Evolutionary conservation across 768 basidiomycete species (phyloP).

Genomic region (Rhizopogon rudus): DNA sequence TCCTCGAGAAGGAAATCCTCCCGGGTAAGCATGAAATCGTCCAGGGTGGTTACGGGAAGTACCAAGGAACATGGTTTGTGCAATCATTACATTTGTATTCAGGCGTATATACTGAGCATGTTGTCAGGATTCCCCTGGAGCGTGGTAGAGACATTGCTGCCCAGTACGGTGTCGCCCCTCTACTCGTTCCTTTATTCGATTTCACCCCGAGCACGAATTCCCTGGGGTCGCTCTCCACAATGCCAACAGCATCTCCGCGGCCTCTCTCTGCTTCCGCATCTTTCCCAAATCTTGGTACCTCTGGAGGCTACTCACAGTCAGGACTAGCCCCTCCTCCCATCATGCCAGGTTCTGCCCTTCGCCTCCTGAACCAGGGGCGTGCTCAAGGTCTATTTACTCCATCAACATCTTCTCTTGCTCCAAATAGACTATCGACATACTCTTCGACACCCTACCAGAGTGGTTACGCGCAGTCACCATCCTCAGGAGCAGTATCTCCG

Average conservation of each 20-base stretch:
- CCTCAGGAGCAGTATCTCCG: constrained; percentile 32
- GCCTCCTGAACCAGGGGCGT: constrained; percentile 78
- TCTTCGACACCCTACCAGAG: constrained; percentile 48
- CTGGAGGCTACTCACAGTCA: constrained; percentile 47
- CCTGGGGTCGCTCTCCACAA: constrained; percentile 61
- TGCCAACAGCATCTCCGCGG: constrained; percentile 45
- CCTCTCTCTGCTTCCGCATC: constrained; percentile 68
- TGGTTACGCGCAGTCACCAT: constrained; percentile 45
- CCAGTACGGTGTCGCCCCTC: constrained; percentile 86
- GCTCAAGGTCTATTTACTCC: constrained; percentile 85
- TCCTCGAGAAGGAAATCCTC: constrained; percentile 93
- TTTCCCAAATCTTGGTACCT: constrained; percentile 44
- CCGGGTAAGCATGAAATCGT: constrained; percentile 97
- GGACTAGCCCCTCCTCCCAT: constrained; percentile 75
- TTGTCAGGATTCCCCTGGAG: constrained; percentile 87
- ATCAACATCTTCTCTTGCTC: constrained; percentile 59
- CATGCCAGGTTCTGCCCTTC: constrained; percentile 82
- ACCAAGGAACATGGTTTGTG: constrained; percentile 95
- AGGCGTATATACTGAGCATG: constrained; percentile 7
- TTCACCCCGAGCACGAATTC: constrained; percentile 77
- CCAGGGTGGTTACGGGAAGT: constrained; percentile 98
- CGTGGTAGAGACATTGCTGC: constrained; percentile 88
- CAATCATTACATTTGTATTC: constrained; percentile 4
- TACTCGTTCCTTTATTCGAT: constrained; percentile 90
- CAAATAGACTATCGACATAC: constrained; percentile 42